Evolutionary conservation across 192 early-diverging fungal genomes (phyloP).

Genomic region (Podila clonocystis): DNA sequence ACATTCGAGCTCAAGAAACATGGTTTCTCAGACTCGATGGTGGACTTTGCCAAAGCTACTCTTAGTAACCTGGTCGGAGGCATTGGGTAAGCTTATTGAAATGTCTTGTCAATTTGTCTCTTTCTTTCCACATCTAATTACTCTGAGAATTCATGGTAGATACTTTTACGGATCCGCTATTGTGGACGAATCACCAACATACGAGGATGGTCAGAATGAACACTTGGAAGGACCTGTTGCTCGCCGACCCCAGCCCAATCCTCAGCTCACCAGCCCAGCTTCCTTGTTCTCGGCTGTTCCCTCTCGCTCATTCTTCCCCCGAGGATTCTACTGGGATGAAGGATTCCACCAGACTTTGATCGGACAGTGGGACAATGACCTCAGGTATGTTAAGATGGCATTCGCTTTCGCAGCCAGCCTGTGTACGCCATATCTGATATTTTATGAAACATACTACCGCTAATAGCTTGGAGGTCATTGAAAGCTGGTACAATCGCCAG

Average conservation of each 20-base stretch:
- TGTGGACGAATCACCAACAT: constrained; percentile 73
- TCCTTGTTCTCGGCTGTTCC: constrained; percentile 86
- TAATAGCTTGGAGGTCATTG: constrained; percentile 80
- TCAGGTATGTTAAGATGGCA: constrained; percentile 57
- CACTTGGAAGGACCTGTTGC: constrained; percentile 54
- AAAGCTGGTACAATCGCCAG: constrained; percentile 81
- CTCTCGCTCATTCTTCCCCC: constrained; percentile 92
- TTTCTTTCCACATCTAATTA: too few species aligned
- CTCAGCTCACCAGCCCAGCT: constrained; percentile 70
- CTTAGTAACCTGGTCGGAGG: constrained; percentile 90
- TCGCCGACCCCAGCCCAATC: constrained; percentile 53
- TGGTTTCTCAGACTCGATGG: constrained; percentile 67
- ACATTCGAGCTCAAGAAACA: constrained; percentile 74
- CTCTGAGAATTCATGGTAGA: constrained; percentile 9
- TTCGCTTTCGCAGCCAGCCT: neutral
- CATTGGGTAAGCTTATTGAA: constrained; percentile 70
- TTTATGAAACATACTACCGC: neutral
- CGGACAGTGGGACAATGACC: constrained; percentile 87
- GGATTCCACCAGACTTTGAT: constrained; percentile 91
- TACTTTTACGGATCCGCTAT: constrained; percentile 83
- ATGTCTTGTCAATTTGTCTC: too few species aligned
- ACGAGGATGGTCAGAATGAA: constrained; percentile 68
- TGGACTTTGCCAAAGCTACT: constrained; percentile 78
- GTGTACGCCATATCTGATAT: neutral
- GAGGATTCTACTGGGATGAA: constrained; percentile 98